Percentiles rank a stretch among this genome's conserved stretches.
Conservation (phyloP, 2,329 filamentous ascomycete species). For the Pseudogymnoascus sp. region DNA sequence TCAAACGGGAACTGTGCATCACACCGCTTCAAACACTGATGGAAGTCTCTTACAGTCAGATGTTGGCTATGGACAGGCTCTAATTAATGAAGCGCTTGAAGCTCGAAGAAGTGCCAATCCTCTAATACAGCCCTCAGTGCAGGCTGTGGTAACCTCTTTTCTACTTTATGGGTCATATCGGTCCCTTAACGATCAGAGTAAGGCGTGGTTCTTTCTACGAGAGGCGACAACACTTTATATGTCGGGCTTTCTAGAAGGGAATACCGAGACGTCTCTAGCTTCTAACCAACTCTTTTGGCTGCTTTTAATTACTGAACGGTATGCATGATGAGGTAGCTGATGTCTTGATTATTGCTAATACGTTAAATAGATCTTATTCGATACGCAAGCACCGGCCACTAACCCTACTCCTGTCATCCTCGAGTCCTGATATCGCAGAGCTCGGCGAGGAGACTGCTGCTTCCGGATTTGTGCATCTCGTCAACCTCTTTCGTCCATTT, state of each 20-base stretch:
- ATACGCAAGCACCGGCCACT: conserved; percentile 56
- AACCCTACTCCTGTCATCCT: conserved; percentile 49
- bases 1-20: background rate
- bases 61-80: background rate
- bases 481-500: conserved; percentile 52
- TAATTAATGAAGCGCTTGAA: background rate
- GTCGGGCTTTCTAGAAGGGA: conserved; percentile 49
- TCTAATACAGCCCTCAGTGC: background rate
- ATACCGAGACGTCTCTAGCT: conserved; percentile 40
- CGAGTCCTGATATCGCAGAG: conserved; percentile 40
- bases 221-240: conserved; percentile 53
- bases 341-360: background rate
- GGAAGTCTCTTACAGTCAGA: background rate
- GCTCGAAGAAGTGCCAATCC: background rate
- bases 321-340: conserved; percentile 8
- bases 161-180: background rate
- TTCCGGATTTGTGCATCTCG: conserved; percentile 50
- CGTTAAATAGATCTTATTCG: conserved; percentile 46
- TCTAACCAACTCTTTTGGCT: conserved; percentile 51
- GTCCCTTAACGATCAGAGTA: conserved; percentile 29
- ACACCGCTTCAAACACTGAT: background rate
- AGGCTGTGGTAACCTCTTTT: background rate
- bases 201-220: conserved; percentile 53
- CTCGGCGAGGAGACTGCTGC: conserved; percentile 43
- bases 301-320: conserved; percentile 54